Conservation (phyloP, 805 yeast genomes). For the Candida ipomoeae region DNA sequence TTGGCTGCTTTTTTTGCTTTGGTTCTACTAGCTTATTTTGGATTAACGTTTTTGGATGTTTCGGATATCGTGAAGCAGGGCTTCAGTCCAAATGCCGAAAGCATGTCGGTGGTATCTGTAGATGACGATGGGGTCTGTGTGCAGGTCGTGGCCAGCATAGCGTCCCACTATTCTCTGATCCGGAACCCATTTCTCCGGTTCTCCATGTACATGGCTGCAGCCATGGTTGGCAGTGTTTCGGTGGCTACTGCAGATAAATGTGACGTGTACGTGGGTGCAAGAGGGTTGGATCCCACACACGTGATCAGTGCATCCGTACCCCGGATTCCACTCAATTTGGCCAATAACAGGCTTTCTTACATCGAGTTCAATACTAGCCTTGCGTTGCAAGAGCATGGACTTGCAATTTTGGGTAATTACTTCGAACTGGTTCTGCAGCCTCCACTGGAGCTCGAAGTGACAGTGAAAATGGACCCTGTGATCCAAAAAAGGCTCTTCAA, state of each 20-base stretch:
- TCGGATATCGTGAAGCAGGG: constrained; percentile 19
- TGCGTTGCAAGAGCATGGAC: constrained; percentile 8
- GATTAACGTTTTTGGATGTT: neutral
- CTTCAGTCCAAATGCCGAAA: constrained; percentile 21
- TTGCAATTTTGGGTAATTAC: neutral
- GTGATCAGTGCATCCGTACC: constrained; percentile 25
- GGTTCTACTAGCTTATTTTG: neutral
- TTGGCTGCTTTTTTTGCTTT: neutral
- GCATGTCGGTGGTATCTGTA: constrained; percentile 19
- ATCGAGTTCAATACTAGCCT: constrained; percentile 24
- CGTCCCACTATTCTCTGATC: constrained; percentile 27
- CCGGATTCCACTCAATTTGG: constrained; percentile 19
- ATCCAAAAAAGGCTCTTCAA: neutral
- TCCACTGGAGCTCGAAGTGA: neutral
- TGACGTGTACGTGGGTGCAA: constrained; percentile 18
- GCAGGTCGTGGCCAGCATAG: constrained; percentile 24
- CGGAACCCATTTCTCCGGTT: constrained; percentile 19
- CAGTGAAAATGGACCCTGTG: constrained; percentile 2
- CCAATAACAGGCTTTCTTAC: constrained; percentile 19
- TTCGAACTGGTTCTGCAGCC: neutral
- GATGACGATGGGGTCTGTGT: constrained; percentile 26
- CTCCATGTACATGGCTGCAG: constrained; percentile 20
- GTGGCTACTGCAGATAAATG: constrained; percentile 20
- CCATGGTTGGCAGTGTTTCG: constrained; percentile 22
- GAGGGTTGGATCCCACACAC: constrained; percentile 16